These are phyloP conservation scores for Annulohypoxylon bovei DNA, from an alignment of 495 filamentous ascomycete genomes.

Conservation along the genomic window DNA sequence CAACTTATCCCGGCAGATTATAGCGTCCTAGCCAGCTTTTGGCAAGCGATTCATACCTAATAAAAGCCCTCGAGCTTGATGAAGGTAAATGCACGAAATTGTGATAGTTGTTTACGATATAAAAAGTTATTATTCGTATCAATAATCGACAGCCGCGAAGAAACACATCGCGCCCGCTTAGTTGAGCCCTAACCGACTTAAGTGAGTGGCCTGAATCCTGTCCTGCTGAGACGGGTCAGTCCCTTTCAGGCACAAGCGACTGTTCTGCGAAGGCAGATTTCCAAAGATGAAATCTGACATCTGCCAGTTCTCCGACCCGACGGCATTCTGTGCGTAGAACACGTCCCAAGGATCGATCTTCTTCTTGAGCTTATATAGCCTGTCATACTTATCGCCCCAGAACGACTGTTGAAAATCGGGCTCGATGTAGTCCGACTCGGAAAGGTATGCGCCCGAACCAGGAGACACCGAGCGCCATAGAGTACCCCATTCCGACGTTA, in stretches of 20 bases:
- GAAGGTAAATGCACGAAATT: neutral
- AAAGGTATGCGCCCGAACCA: conserved; percentile 51
- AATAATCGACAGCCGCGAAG: neutral
- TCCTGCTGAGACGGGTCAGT: conserved; percentile 16
- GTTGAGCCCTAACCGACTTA: neutral
- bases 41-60: neutral
- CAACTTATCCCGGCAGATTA: no score
- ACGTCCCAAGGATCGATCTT: conserved; percentile 59
- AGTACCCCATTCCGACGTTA: conserved; percentile 62
- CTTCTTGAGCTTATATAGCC: conserved; percentile 58
- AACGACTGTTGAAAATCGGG: conserved; percentile 66
- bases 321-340: conserved; percentile 62
- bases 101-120: neutral
- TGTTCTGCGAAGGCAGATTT: conserved; percentile 46
- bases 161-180: neutral
- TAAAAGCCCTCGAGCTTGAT: neutral
- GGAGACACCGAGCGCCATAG: conserved; percentile 52
- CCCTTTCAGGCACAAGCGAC: conserved; percentile 41
- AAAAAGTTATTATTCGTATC: neutral
- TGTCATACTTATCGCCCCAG: conserved; percentile 59
- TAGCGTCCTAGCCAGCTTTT: no score
- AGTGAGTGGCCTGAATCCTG: neutral
- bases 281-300: conserved; percentile 47
- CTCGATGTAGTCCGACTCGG: conserved; percentile 61
- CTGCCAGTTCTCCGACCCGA: conserved; percentile 60